phyloP scores from a whole-genome alignment of 495 filamentous ascomycete species.

The Aspergillus haitiensis region DNA sequence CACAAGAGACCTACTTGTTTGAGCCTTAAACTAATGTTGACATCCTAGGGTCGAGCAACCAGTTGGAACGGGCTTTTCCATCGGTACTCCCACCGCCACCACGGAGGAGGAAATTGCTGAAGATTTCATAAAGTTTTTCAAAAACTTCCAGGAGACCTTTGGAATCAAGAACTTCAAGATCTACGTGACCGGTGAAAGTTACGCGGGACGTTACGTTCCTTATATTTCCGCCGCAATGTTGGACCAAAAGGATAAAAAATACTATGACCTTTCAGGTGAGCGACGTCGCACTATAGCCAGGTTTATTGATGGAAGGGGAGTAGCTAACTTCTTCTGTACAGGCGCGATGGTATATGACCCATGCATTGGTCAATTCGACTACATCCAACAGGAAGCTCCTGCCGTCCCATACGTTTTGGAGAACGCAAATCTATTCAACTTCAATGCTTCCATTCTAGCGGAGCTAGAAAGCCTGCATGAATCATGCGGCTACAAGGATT shows the following conservation, averaged over 20 bases:
- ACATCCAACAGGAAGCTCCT: slow-evolving; percentile 41
- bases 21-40: neutral
- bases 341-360: slow-evolving; percentile 46
- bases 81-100: slow-evolving; percentile 53
- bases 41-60: slow-evolving; percentile 52
- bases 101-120: slow-evolving; percentile 56
- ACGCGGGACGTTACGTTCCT: slow-evolving; percentile 56
- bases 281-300: neutral
- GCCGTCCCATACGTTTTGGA: slow-evolving; percentile 50
- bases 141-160: slow-evolving; percentile 62
- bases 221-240: slow-evolving; percentile 56
- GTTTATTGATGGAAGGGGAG: neutral
- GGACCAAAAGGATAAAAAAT: slow-evolving; percentile 47
- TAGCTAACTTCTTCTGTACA: slow-evolving; percentile 9
- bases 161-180: slow-evolving; percentile 61
- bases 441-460: slow-evolving; percentile 55
- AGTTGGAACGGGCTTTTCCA: slow-evolving; percentile 58
- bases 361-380: slow-evolving; percentile 44
- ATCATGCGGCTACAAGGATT: slow-evolving; percentile 57
- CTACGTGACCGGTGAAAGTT: slow-evolving; percentile 63
- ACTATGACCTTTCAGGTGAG: slow-evolving; percentile 42
- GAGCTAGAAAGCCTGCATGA: slow-evolving; percentile 50
- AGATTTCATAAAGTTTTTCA: slow-evolving; percentile 64
- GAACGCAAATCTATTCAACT: slow-evolving; percentile 56
- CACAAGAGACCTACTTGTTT: neutral